Base-by-base conservation (phyloP, 257 asterid species). In the Nemophila menziesii region DNA sequence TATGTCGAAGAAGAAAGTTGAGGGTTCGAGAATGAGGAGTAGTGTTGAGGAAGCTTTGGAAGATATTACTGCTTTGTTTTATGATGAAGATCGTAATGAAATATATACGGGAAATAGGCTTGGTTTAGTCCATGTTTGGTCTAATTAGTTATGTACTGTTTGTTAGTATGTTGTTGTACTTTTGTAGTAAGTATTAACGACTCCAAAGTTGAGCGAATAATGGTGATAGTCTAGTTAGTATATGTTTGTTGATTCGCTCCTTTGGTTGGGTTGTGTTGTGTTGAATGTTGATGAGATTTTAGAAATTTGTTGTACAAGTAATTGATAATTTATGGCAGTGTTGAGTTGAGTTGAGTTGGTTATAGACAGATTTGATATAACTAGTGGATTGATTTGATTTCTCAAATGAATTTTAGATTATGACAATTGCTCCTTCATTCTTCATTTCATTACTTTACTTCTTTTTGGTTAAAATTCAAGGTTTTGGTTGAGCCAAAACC, bases 71-170 rank as follows among this genome's bases (percentile, higher is more conserved):
- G 93, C 96, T 39, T 92, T 90, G 52, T 90, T 79, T 72, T 90
- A 90, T 8, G 92, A 90, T 21, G 99, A 90, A 69, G 99, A 90
- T 45, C 94, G 96, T 22, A 90, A 90, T n/a, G 99, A 90, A 61
- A 85, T 90, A 48, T 90, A 81, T 52, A 90, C 99, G 0, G 96
- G 96, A 29, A 90, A 85, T 44, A 75, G 78, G 74, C 69, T 41
- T 27, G 99, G 96, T 16, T 74, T 81, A 45, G 81, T 90, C 53
- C 99, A 90, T 54, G 96, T 90, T 18, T 90, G 99, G 99, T 72
- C 96, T 22, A 90, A 81, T 75, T 90, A 66, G 71, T 56, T 16
- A 55, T 52, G 62, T 61, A 46, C 26, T 50, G 11, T 27, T 56
- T 10, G 12, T 9, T 34, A 37, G 9, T 55, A 12, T 40, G 40